Conservation (phyloP, 2,329 filamentous ascomycete species). For the Canariomyces notabilis region DNA sequence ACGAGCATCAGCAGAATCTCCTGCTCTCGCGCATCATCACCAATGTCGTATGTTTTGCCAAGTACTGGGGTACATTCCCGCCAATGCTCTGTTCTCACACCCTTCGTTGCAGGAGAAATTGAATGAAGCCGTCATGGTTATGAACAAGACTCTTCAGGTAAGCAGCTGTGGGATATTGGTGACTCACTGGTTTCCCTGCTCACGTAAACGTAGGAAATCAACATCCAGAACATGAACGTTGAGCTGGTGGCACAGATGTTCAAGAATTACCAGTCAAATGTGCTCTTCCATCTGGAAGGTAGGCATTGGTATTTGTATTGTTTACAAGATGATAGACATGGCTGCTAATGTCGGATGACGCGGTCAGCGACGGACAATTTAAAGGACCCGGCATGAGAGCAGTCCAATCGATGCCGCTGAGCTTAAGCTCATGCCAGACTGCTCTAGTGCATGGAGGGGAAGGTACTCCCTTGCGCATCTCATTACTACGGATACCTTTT, state of each 20-base stretch:
- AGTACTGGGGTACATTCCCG: not conserved
- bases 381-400: constrained; percentile 63
- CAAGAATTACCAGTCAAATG: constrained; percentile 98
- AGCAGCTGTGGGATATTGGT: constrained; percentile 1
- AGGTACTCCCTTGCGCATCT: too few relatives aligned
- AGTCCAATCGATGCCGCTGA: too few relatives aligned
- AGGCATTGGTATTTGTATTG: constrained; percentile 16
- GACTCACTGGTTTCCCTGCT: not conserved
- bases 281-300: constrained; percentile 97
- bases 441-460: not conserved
- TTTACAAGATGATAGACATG: not conserved
- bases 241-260: constrained; percentile 99
- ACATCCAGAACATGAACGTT: constrained; percentile 97
- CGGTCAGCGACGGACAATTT: constrained; percentile 71
- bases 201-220: constrained; percentile 68
- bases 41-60: constrained; percentile 80
- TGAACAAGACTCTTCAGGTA: constrained; percentile 90
- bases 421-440: not conserved
- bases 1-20: constrained; percentile 94
- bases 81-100: not conserved
- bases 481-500: too few relatives aligned
- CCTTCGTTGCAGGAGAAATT: constrained; percentile 71
- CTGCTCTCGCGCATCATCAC: constrained; percentile 92
- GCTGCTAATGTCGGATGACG: not conserved
- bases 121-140: constrained; percentile 85